phyloP scores from a whole-genome alignment of 345 rosid species.

The Punica granatum region DNA sequence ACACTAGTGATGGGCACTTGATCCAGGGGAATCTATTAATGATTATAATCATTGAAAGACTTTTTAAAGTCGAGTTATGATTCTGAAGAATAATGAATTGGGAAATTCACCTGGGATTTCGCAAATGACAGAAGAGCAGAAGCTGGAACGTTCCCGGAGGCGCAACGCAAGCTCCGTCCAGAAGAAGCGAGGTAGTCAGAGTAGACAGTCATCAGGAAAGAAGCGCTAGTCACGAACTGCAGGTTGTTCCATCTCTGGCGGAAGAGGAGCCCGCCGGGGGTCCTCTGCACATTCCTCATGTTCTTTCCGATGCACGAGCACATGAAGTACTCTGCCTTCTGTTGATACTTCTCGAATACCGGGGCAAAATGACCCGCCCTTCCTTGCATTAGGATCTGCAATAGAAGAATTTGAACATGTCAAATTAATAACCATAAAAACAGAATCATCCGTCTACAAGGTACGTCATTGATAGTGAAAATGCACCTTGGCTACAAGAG shows the following conservation, averaged over 20 bases:
- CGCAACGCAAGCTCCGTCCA: slow-evolving; percentile 45
- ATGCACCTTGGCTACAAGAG: slow-evolving; percentile 27
- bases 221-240: slow-evolving; percentile 29
- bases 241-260: slow-evolving; percentile 28
- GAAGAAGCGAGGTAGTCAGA: slow-evolving; percentile 74
- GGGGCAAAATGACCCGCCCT: slow-evolving; percentile 12
- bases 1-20: no score
- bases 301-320: slow-evolving; percentile 28
- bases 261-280: slow-evolving; percentile 25
- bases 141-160: slow-evolving; percentile 55
- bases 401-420: neutral
- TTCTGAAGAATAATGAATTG: neutral
- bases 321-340: slow-evolving; percentile 32
- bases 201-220: slow-evolving; percentile 20
- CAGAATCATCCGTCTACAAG: no score
- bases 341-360: slow-evolving; percentile 20
- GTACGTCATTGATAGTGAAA: neutral
- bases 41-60: no score
- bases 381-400: slow-evolving; percentile 23
- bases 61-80: neutral
- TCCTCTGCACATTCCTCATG: slow-evolving; percentile 21
- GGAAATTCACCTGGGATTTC: slow-evolving; percentile 57
- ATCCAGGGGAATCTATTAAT: no score
- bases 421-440: neutral
- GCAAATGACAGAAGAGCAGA: slow-evolving; percentile 70